These are phyloP conservation scores for Ceratocystis huliohia DNA, from an alignment of 2,329 filamentous ascomycete genomes.

Conservation along the genomic window DNA sequence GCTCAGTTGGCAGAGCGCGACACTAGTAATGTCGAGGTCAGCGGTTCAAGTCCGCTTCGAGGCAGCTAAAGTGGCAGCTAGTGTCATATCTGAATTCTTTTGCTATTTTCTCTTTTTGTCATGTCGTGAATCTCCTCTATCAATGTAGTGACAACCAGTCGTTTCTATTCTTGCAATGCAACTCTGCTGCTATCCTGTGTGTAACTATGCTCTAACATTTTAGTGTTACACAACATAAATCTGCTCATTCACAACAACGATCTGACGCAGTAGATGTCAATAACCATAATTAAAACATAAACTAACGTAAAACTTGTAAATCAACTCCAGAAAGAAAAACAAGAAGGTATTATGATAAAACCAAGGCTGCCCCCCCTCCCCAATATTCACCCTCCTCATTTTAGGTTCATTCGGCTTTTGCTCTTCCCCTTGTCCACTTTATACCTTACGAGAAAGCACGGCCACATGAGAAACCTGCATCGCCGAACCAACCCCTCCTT, in stretches of 20 bases:
- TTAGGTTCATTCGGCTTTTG: neutral
- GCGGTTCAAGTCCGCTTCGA: constrained; percentile 16
- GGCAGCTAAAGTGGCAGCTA: neutral
- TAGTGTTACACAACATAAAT: neutral
- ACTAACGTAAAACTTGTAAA: neutral
- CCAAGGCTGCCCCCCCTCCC: neutral
- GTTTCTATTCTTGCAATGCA: neutral
- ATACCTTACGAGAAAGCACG: constrained; percentile 1
- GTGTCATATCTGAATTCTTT: neutral
- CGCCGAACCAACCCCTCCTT: constrained; percentile 26
- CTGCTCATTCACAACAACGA: no score
- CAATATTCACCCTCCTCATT: neutral
- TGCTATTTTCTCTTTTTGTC: neutral
- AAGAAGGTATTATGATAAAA: neutral
- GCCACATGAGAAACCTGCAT: constrained; percentile 33
- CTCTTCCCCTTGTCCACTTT: neutral
- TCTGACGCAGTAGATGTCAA: neutral
- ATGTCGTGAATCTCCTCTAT: no score
- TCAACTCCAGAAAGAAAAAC: neutral
- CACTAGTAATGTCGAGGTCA: constrained; percentile 8
- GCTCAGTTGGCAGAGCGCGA: neutral
- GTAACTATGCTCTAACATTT: neutral
- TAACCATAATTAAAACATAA: neutral
- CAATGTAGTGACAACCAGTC: no score
- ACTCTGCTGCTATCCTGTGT: neutral